Conservation (phyloP, 176 grass and related monocot genomes). For the Avena atlantica region DNA sequence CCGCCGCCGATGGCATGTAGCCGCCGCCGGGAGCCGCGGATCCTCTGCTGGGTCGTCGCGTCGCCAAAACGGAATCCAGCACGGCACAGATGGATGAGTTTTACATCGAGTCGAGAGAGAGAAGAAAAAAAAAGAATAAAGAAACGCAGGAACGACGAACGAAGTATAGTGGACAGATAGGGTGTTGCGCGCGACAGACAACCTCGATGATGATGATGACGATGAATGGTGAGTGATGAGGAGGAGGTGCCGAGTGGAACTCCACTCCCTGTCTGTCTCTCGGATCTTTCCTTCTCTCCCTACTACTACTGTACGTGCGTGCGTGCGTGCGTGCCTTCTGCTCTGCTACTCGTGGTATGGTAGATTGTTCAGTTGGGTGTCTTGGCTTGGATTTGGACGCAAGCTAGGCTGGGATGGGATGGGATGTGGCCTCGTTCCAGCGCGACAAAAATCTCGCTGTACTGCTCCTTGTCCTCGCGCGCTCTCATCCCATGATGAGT, state of each 20-base stretch:
- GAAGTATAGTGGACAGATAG: neutral
- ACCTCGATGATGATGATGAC: neutral
- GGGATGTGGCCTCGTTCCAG: neutral
- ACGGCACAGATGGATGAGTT: neutral
- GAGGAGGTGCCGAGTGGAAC: neutral
- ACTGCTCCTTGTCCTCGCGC: neutral
- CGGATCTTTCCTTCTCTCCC: neutral
- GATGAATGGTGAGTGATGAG: neutral
- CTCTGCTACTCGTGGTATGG: neutral
- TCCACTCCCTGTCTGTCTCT: neutral
- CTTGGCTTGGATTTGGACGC: neutral
- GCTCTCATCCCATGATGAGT: neutral
- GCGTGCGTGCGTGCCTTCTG: neutral
- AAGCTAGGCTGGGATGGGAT: neutral
- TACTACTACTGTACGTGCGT: neutral
- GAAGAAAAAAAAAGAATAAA: neutral
- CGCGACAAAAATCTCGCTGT: neutral
- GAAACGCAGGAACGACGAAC: neutral
- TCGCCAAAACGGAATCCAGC: conserved; percentile 3
- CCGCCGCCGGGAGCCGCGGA: neutral
- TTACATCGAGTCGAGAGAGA: neutral
- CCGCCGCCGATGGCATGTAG: conserved; percentile 32
- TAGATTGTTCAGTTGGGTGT: neutral
- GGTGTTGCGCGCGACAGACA: neutral
- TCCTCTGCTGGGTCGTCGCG: conserved; percentile 1